These are phyloP conservation scores for Aspergillus fructus DNA, from an alignment of 2,329 filamentous ascomycete genomes.

Conservation along the genomic window DNA sequence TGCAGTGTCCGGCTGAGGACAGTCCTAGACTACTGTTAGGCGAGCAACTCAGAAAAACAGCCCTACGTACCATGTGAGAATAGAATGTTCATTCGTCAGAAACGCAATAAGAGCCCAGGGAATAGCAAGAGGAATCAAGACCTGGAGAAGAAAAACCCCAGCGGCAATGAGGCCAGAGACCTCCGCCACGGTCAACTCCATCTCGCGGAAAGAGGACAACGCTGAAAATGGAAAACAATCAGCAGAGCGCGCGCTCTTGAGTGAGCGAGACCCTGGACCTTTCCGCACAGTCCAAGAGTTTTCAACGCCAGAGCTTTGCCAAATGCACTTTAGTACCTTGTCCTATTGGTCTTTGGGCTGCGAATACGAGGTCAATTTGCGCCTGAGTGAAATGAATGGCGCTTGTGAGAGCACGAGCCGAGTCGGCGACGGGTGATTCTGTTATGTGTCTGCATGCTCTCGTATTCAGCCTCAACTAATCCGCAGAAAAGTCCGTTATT, in stretches of 20 bases:
- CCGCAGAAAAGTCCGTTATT: no score
- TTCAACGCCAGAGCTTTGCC: no score
- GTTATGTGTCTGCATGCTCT: no score
- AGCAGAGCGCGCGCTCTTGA: not conserved
- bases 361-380: no score
- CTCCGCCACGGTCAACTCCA: conserved; percentile 34
- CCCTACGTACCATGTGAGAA: conserved; percentile 35
- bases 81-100: conserved; percentile 38
- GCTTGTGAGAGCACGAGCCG: no score
- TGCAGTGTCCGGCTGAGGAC: conserved; percentile 40
- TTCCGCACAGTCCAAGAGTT: no score
- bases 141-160: conserved; percentile 8
- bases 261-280: no score
- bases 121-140: not conserved
- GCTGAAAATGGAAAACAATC: not conserved
- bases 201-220: not conserved
- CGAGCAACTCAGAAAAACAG: not conserved
- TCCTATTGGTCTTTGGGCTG: no score
- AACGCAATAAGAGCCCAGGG: not conserved
- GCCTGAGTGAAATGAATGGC: no score
- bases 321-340: no score
- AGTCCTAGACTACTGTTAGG: not conserved
- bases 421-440: no score
- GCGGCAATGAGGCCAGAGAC: conserved; percentile 44
- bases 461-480: no score